Evolutionary conservation across 345 rosid genomes (phyloP), one percentile per base, ranked within the genome.

Genomic region (Camelina neglecta): DNA sequence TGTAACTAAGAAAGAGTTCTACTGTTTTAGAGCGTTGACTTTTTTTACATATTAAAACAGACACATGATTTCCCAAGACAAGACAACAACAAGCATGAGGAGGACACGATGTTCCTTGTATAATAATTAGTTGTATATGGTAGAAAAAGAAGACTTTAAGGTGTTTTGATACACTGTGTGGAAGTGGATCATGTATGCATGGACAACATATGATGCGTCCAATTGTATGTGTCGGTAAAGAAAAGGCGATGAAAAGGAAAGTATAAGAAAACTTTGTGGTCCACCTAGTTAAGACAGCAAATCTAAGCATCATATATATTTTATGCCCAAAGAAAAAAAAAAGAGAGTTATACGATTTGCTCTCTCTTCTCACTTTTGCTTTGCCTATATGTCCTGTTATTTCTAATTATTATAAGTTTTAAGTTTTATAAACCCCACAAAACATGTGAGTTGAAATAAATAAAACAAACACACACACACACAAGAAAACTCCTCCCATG

Each of bases 171-270:
- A 51, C 24, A 31, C 18, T 23, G 75, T 57, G 72, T 35, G 8
- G 38, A 7, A 35, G 7, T 35, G 38, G 8, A 35, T 35, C 31
- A 29, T 35, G 38, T 64, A 66, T 62, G 61, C 68, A 73, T 59
- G 81, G 77, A 54, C 58, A 78, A 73, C 60, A 60, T 60, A 60
- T 60, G 65, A 24, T 67, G 62, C 23, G 50, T 72, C 81, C 74
- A 72, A 72, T 72, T 60, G 41, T 62, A 76, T 26, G 73, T 72
- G 81, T 78, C 81, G 77, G 77, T 72, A 78, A 78, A 58, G 51
- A 61, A 78, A 78, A 78, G 74, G 65, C 59, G 20, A 66, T 13
- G 71, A 65, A 78, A 66, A 72, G 24, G 63, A 72, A 66, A 66
- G 65, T 23, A 69, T 60, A 60, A 63, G 66, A 64, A 49, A 63